Base-by-base conservation (phyloP, 805 yeast species). In the Ogataea salicorniae region DNA sequence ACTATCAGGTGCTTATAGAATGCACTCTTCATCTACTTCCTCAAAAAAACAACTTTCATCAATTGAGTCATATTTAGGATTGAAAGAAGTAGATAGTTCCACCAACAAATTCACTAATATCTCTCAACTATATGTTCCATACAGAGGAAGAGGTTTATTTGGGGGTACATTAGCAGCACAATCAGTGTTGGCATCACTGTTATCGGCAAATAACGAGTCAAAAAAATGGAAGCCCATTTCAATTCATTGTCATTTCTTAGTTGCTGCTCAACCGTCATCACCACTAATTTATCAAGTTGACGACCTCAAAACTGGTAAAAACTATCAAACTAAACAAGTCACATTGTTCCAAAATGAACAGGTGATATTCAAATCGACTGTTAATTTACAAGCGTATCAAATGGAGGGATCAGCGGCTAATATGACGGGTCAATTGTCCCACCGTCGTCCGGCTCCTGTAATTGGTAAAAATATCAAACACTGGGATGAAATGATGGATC, bases 81-180 rank as follows among this genome's bases (percentile, higher is more conserved):
- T 67, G 23, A 46, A 48, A 16, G 51, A 49, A 20, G 45, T 61
- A 6, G 41, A 39, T 3, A 55, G 53, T 4, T 31, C 40, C 2
- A 37, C 42, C 13, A 57, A 63, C 42, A 52, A 48, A 5, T 67
- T 51, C 41, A 51, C 55, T 6, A 66, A 62, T 40, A 49, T 46
- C 2, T 50, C 65, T 0, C 56, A 57, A 17, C 48, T 68, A 7
- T 60, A 55, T 31, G 71, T 77, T 3, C 81, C 81, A 2, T 69
- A 67, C 6, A 75, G 79, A 0, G 84, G 86, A 2, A 67, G 83
- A 39, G 88, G 87, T 2, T 78, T 83, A 0, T 84, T 83, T 66
- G 90, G 90, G 2, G 90, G 91, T 9, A 79, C 82, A 17, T 66
- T 80, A 39, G 79, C 81, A 16, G 86, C 87, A 0, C 90, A 84